Base-by-base conservation (phyloP, 495 filamentous ascomycete genomes). In the Trichoderma gamsii region DNA sequence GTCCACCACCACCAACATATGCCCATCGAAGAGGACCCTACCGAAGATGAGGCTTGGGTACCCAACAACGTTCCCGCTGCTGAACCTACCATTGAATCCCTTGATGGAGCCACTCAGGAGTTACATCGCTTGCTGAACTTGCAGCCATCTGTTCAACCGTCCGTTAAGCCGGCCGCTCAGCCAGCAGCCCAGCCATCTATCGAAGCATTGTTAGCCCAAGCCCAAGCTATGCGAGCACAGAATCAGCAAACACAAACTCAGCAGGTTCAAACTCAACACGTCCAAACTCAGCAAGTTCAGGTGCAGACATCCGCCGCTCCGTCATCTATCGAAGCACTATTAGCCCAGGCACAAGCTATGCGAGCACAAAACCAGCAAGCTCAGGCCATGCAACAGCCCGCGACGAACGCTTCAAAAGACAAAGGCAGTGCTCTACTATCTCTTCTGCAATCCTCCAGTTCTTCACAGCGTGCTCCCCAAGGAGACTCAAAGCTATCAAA, bases 91-190 rank as follows among this genome's bases (percentile, higher is more conserved):
- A 74, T 79, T 41, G 76, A 80, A 65, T 79, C 78, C 16, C 69
- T 84, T 18, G 82, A 82, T 65, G 87, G 86, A 63, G 87, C 85
- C n/a, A 88, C 84, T 2, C 78, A 79, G 43, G 86, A 89, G 65
- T 77, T 92, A 5, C 88, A 87, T 66, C 84, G 83, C 12, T 75
- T 91, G 11, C 80, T 92, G 29, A 86, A 88, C 65, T 85, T 90
- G 41, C 84, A 85, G 63, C 80, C 80, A 18, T 76, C 80, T 0
- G 80, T 79, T 0, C 75, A 84, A 68, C 81, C 79, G 16, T 21
- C 49, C 2, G 5, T 52, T 52, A 5, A 38, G 35, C 18, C 21
- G 9, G n/a, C n/a, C 4, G 49, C n/a, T 23, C 9, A 52, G 49
- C 35, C 35, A 38, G n/a, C 49, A 0, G 9, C 21, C 2, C 49